Percentiles rank a stretch among this genome's conserved stretches.
Conservation (phyloP, 441 rosid species). For the Brassica hybrid region DNA sequence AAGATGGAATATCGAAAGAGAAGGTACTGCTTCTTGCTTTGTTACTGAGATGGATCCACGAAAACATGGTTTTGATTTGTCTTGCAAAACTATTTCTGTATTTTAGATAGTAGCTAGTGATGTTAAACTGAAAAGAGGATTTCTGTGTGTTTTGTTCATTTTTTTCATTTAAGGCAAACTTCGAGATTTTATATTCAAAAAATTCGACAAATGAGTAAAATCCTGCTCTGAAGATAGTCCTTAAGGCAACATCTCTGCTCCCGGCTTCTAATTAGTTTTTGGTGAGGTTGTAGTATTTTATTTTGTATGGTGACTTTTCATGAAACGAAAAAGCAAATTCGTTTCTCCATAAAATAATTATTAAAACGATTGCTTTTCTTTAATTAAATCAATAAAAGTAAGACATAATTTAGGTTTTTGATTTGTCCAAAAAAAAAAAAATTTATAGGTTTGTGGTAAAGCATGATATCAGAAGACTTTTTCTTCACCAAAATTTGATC, state of each 20-base stretch:
- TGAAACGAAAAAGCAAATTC: constrained; percentile 31
- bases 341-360: constrained; percentile 27
- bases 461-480: constrained; percentile 22
- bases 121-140: not conserved
- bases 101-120: not conserved
- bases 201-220: not conserved
- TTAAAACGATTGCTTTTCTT: not conserved
- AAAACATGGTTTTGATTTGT: not conserved
- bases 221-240: not conserved
- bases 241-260: not conserved
- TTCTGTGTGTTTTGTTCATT: not conserved
- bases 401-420: constrained; percentile 14
- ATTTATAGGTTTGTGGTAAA: constrained; percentile 5
- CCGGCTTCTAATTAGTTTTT: not conserved
- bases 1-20: constrained; percentile 39
- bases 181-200: not conserved
- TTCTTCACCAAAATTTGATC: constrained; percentile 7
- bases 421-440: too few relatives aligned
- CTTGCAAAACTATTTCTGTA: too few relatives aligned
- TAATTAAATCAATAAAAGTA: constrained; percentile 19
- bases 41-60: not conserved
- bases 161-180: not conserved
- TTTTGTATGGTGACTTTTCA: constrained; percentile 30
- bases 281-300: not conserved
- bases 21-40: constrained; percentile 46